Conservation (phyloP, 108 stramenopile genomes). For the Cyclotella kingstonii region DNA sequence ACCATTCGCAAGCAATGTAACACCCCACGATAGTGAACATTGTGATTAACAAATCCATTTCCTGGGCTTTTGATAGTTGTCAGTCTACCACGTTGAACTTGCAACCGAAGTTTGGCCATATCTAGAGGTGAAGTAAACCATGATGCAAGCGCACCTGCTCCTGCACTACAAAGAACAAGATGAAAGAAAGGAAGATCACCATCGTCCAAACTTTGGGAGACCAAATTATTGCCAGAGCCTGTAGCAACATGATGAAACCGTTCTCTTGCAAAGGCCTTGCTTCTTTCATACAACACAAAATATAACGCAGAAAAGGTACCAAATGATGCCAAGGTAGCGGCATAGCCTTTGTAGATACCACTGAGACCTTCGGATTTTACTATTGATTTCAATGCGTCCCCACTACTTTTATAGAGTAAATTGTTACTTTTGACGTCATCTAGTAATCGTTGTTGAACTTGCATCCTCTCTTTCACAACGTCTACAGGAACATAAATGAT, state of each 20-base stretch:
- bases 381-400: slow-evolving; percentile 80
- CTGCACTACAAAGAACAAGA: slow-evolving; percentile 71
- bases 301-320: slow-evolving; percentile 97
- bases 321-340: slow-evolving; percentile 91
- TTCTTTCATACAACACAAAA: slow-evolving; percentile 93
- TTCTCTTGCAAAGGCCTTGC: slow-evolving; percentile 54
- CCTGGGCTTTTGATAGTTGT: slow-evolving; percentile 2
- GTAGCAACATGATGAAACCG: slow-evolving; percentile 6
- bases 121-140: slow-evolving; percentile 97
- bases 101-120: slow-evolving; percentile 92
- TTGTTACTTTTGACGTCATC: background rate
- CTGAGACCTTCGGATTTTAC: slow-evolving; percentile 70
- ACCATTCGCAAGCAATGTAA: slow-evolving; percentile 67
- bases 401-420: slow-evolving; percentile 67
- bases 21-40: slow-evolving; percentile 55
- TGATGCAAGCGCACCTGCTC: slow-evolving; percentile 89
- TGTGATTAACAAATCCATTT: background rate
- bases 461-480: slow-evolving; percentile 97
- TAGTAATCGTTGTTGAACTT: slow-evolving; percentile 79
- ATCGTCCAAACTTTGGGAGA: slow-evolving; percentile 14
- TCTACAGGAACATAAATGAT: slow-evolving; percentile 97
- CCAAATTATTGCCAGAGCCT: background rate
- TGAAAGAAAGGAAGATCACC: slow-evolving; percentile 57
- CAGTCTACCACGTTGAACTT: slow-evolving; percentile 78
- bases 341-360: slow-evolving; percentile 93